Conservation (phyloP, 2,329 filamentous ascomycete genomes). For the Teratosphaeriaceae sp. region DNA sequence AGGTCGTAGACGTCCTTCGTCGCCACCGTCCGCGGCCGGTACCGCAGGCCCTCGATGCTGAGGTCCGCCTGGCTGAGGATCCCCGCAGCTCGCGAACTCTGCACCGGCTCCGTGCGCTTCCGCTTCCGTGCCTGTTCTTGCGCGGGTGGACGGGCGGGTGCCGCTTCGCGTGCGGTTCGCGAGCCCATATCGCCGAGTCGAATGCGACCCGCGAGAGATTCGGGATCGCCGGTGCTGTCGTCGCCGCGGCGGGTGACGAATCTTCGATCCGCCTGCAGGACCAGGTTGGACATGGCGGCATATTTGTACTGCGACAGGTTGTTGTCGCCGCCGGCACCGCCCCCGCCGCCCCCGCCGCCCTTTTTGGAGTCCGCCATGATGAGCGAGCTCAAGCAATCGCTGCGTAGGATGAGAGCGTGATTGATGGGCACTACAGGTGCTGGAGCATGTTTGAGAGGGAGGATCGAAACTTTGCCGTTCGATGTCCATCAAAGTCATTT, state of each 20-base stretch:
- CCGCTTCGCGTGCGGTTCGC: conserved; percentile 70
- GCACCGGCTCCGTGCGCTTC: conserved; percentile 66
- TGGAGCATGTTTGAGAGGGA: too few relatives aligned
- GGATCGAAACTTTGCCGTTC: too few relatives aligned
- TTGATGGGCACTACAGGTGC: too few relatives aligned
- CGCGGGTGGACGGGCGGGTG: conserved; percentile 55
- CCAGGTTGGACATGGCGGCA: conserved; percentile 85
- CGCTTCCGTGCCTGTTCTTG: conserved; percentile 71
- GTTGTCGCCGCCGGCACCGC: conserved; percentile 20
- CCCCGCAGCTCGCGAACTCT: conserved; percentile 60
- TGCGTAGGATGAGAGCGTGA: too few relatives aligned
- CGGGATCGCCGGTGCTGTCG: conserved; percentile 93
- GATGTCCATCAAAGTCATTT: too few relatives aligned
- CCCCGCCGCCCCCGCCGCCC: neutral
- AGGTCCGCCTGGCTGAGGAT: conserved; percentile 80
- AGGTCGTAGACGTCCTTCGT: conserved; percentile 92
- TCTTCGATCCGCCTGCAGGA: conserved; percentile 97
- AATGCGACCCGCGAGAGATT: conserved; percentile 90
- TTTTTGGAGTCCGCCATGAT: conserved; percentile 3
- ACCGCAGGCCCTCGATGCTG: conserved; percentile 83
- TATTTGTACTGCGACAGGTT: conserved; percentile 34
- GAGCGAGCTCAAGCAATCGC: too few relatives aligned
- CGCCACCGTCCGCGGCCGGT: conserved; percentile 83
- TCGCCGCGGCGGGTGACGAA: conserved; percentile 90
- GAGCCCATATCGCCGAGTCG: conserved; percentile 93